Evolutionary conservation across 1,139 yeast species (phyloP).

Genomic region (Taphrina communis): DNA sequence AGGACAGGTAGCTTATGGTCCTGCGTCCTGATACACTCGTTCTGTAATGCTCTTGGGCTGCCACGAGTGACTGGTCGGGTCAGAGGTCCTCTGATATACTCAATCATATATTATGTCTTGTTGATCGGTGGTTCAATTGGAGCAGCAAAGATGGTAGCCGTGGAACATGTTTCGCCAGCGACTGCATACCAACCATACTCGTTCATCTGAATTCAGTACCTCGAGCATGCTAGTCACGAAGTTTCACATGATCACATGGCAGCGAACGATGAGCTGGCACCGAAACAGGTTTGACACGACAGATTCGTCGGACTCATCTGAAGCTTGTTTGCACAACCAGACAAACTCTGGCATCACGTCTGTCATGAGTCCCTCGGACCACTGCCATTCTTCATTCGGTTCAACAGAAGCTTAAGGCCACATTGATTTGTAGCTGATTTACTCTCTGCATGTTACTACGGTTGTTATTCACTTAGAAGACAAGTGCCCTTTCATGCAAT

Average conservation of each 20-base stretch:
- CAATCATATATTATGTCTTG: conserved; percentile 55
- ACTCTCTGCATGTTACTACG: no score
- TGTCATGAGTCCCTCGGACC: no score
- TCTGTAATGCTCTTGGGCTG: conserved; percentile 81
- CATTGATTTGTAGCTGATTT: no score
- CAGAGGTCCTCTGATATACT: conserved; percentile 48
- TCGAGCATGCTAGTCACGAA: no score
- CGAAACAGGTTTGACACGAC: not conserved
- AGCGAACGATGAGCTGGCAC: not conserved
- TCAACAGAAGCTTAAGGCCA: no score
- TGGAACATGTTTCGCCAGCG: conserved; percentile 18
- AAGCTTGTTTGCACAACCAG: no score
- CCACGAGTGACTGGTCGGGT: conserved; percentile 57
- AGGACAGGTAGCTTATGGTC: conserved; percentile 66
- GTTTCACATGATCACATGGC: not conserved
- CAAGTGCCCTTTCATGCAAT: no score
- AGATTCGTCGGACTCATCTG: no score
- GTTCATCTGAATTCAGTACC: conserved; percentile 14
- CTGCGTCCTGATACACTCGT: conserved; percentile 66
- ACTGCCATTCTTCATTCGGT: no score
- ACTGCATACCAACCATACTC: conserved; percentile 23
- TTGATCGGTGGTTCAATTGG: conserved; percentile 58
- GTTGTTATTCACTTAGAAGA: no score
- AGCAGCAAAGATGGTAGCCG: conserved; percentile 41
- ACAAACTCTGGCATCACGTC: no score